Conservation (phyloP, 208 protist species). For the Leishmania tropica region DNA sequence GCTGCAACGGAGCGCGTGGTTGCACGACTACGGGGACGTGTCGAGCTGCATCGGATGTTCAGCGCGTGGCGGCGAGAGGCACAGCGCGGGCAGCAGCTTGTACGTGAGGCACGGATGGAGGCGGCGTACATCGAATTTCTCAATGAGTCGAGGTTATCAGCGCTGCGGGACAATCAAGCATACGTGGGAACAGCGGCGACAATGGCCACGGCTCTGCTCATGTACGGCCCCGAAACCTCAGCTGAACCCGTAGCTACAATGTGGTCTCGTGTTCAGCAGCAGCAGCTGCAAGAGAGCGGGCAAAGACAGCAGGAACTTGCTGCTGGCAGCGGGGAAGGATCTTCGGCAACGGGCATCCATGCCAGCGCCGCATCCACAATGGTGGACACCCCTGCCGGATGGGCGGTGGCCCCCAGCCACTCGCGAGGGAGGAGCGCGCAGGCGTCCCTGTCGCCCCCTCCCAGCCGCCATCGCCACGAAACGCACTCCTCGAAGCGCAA, state of each 20-base stretch:
- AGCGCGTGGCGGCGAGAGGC: conserved; percentile 51
- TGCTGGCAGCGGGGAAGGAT: background rate
- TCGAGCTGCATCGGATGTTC: conserved; percentile 48
- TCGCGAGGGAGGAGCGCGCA: background rate
- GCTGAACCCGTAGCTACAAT: background rate
- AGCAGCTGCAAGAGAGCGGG: background rate
- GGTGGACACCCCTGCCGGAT: background rate
- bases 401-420: background rate
- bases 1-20: conserved; percentile 10
- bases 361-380: background rate
- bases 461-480: background rate
- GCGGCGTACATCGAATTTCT: conserved; percentile 60
- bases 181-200: background rate
- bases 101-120: conserved; percentile 42
- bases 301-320: background rate
- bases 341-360: background rate
- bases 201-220: conserved; percentile 3
- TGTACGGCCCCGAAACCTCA: background rate
- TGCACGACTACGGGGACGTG: conserved; percentile 31
- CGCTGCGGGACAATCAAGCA: conserved; percentile 33
- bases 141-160: conserved; percentile 38
- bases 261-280: background rate
- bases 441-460: background rate
- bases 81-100: conserved; percentile 33
- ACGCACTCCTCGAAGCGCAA: background rate